Conservation (phyloP, 768 basidiomycete species). For the Psilocybe subaeruginosa region DNA sequence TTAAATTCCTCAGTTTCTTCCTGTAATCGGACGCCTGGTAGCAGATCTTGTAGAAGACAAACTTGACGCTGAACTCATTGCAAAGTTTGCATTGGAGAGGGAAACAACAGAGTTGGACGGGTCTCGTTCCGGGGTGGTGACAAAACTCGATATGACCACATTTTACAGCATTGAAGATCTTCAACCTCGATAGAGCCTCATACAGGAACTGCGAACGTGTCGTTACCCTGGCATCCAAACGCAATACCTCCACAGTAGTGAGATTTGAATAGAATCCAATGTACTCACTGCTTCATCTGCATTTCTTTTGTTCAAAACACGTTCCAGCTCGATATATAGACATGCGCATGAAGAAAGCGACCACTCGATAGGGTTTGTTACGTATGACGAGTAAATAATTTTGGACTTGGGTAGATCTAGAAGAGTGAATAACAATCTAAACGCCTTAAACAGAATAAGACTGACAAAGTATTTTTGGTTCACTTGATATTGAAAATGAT, state of each 20-base stretch:
- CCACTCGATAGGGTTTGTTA: too few species aligned
- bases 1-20: slow-evolving; percentile 68
- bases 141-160: slow-evolving; percentile 47
- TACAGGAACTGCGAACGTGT: not conserved
- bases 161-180: slow-evolving; percentile 46
- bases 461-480: too few species aligned
- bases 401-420: too few species aligned
- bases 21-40: slow-evolving; percentile 79
- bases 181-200: not conserved
- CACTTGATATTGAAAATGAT: not conserved
- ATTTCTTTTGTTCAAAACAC: too few species aligned
- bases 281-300: too few species aligned
- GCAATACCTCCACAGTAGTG: too few species aligned
- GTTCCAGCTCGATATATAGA: too few species aligned
- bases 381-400: too few species aligned
- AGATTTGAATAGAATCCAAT: not conserved
- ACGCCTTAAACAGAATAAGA: not conserved
- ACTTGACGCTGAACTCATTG: slow-evolving; percentile 50
- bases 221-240: too few species aligned
- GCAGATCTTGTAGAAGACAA: slow-evolving; percentile 71
- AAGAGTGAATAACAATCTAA: too few species aligned
- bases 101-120: slow-evolving; percentile 31
- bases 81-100: slow-evolving; percentile 70
- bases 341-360: too few species aligned
- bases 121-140: slow-evolving; percentile 33